Evolutionary conservation across 2,329 filamentous ascomycete species (phyloP), one percentile per base, ranked within the genome.

Genomic region (Fusarium vanettenii): DNA sequence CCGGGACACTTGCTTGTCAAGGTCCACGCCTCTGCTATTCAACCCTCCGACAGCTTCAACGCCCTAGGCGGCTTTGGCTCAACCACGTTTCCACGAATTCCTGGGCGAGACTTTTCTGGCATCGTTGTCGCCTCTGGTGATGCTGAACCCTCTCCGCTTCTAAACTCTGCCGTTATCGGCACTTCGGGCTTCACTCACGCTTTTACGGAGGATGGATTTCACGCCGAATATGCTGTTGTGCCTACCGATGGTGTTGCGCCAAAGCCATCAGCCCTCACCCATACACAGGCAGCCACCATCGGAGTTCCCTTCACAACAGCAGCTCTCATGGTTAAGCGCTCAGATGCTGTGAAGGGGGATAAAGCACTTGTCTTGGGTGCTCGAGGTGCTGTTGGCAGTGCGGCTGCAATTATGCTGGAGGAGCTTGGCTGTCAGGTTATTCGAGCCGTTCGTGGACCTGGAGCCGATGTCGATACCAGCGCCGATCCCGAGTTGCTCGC

Each of bases 271-370:
- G 35, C 35, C 22, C 56, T 60, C 25, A 41, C 33, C 11, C 56
- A 60, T 41, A 8, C 18, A 20, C 56, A 60, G 14, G 56, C 56
- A 8, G 56, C 56, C n/a, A 41, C 56, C 22, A 27, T 60, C 14
- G 56, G 56, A 16, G 56, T 60, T 20, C 56, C 56, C 35, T 60
- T 60, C 22, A 60, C 56, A 13, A 60, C 56, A n/a, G 56, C 56
- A 27, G 22, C 56, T 7, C 56, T 60, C 16, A 60, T 60, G 56
- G 56, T 60, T 1, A 39, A 60, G 25, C 56, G 56, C 10, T 60
- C 56, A 10, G 56, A 35, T 3, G 56, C 35, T 16, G 16, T 11
- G 20, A 41, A 41, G 9, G 56, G 56, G 10, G 25, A 41, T 13
- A 60, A 27, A 14, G 25, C 22, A 11, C 22, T 60, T 7, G 56